Evolutionary conservation across 352 stramenopile species (phyloP).

Genomic region (Phytophthora hibernalis): DNA sequence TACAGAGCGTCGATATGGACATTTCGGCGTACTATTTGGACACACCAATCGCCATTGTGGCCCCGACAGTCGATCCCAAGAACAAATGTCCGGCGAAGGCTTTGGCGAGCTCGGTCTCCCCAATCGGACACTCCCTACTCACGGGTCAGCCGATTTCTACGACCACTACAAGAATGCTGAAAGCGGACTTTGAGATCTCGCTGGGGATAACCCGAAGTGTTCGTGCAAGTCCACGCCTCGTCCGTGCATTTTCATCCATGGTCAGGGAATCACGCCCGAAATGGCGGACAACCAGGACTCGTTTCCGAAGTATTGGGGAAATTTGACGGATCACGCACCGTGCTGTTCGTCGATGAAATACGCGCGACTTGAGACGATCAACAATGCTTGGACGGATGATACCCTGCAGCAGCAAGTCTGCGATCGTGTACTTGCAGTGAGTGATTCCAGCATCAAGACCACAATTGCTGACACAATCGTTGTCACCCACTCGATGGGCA

Average conservation of each 20-base stretch:
- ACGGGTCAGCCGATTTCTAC: conserved; percentile 3
- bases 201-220: conserved; percentile 12
- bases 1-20: conserved; percentile 25
- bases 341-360: conserved; percentile 33
- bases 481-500: conserved; percentile 33
- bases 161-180: neutral
- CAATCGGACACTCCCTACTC: conserved; percentile 13
- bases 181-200: conserved; percentile 13
- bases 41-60: conserved; percentile 10
- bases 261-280: conserved; percentile 21
- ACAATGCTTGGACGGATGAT: conserved; percentile 11
- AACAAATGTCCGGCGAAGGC: neutral
- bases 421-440: conserved; percentile 15
- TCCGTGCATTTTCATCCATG: conserved; percentile 30
- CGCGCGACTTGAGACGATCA: conserved; percentile 21
- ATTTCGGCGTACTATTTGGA: conserved; percentile 26
- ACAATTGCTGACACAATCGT: conserved; percentile 29
- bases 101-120: neutral
- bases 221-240: conserved; percentile 22
- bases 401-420: conserved; percentile 23
- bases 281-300: conserved; percentile 29
- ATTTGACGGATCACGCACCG: conserved; percentile 23
- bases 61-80: neutral
- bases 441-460: conserved; percentile 16
- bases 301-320: conserved; percentile 30